Percentiles rank a stretch among this genome's conserved stretches.
Conservation (phyloP, 768 basidiomycete genomes). For the Calocybe gangraenosa region DNA sequence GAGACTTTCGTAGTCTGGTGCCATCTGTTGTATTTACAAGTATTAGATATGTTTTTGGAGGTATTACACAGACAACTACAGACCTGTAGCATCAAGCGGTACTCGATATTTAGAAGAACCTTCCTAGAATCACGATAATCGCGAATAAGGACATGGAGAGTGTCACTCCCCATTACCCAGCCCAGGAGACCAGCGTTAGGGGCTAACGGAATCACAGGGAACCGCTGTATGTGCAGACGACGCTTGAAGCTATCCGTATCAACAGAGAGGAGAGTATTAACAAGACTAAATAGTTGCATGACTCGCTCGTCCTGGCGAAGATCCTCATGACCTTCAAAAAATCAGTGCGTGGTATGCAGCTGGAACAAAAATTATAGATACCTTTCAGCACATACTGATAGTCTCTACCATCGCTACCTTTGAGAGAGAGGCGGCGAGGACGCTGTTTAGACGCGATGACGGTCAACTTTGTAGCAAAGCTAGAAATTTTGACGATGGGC, state of each 20-base stretch:
- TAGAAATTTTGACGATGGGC: conserved; percentile 73
- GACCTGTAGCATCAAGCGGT: conserved; percentile 97
- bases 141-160: conserved; percentile 91
- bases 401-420: conserved; percentile 89
- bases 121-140: conserved; percentile 96
- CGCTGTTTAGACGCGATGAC: conserved; percentile 98
- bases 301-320: conserved; percentile 98
- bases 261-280: conserved; percentile 89
- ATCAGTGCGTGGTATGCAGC: background rate
- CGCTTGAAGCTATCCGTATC: conserved; percentile 96
- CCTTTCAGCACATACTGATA: conserved; percentile 93
- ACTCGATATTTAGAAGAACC: conserved; percentile 95
- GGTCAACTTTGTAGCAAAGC: conserved; percentile 84
- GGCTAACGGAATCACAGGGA: conserved; percentile 89
- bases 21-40: conserved; percentile 68
- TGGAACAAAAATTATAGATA: no score
- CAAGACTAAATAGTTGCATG: conserved; percentile 97
- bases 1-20: conserved; percentile 95
- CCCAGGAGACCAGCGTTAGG: conserved; percentile 93
- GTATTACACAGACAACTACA: conserved; percentile 11
- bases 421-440: conserved; percentile 81
- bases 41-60: background rate
- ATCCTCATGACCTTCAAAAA: conserved; percentile 84
- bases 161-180: conserved; percentile 95
- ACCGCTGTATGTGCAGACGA: conserved; percentile 90